phyloP scores from a whole-genome alignment of 257 asterid species.

The Verbascum thapsus region DNA sequence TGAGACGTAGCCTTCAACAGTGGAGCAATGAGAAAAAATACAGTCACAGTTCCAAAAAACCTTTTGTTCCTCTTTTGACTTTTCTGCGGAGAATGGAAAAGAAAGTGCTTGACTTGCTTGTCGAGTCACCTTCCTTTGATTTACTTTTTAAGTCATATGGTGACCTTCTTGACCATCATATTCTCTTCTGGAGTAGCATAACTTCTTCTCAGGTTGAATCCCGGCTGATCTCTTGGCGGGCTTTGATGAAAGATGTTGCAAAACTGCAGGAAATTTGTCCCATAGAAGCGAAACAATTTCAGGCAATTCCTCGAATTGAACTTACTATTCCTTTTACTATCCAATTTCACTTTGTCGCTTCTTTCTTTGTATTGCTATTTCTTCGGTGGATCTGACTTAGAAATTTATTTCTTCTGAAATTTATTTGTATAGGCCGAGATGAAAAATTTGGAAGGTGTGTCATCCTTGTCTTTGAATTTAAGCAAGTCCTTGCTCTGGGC shows the following conservation, averaged over 20 bases:
- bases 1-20: slow-evolving; percentile 76
- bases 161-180: slow-evolving; percentile 77
- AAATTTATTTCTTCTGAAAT: slow-evolving; percentile 20
- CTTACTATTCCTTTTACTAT: slow-evolving; percentile 26
- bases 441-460: slow-evolving; percentile 38
- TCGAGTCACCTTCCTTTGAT: slow-evolving; percentile 58
- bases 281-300: slow-evolving; percentile 51
- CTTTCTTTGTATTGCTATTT: slow-evolving; percentile 1
- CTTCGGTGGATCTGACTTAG: neutral
- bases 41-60: slow-evolving; percentile 29
- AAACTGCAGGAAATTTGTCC: slow-evolving; percentile 57
- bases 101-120: slow-evolving; percentile 62
- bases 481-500: slow-evolving; percentile 81
- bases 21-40: slow-evolving; percentile 60
- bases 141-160: slow-evolving; percentile 48
- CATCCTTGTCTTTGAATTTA: slow-evolving; percentile 45
- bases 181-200: slow-evolving; percentile 65
- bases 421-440: slow-evolving; percentile 49
- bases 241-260: slow-evolving; percentile 53
- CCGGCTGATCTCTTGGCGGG: slow-evolving; percentile 56
- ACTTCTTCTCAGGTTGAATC: slow-evolving; percentile 46
- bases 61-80: slow-evolving; percentile 46
- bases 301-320: slow-evolving; percentile 48
- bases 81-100: slow-evolving; percentile 60
- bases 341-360: neutral